Evolutionary conservation across 495 filamentous ascomycete genomes (phyloP), one percentile per base, ranked within the genome.

Genomic region (Jackrogersella minutella): DNA sequence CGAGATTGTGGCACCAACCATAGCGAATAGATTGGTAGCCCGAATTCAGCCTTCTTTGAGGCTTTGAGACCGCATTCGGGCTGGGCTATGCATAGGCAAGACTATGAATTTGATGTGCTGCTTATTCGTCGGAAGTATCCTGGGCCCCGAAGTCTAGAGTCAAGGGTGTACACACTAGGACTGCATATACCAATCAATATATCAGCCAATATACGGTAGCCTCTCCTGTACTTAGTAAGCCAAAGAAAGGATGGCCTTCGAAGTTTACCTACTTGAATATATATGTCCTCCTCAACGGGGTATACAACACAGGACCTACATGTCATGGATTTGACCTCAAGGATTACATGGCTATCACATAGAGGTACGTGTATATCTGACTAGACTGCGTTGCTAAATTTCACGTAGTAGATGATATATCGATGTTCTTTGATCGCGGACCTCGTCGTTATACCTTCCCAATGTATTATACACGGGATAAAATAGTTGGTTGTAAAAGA

Each of bases 171-270:
- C 21, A 60, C 2, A 41, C 14, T 7, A 49, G 0, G 11, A 62
- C 13, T 21, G 61, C 56, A 65, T 62, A 61, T 49, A 69, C 56
- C 66, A 56, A 30, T 26, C 55, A 47, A 60, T 61, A 53, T 60
- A 61, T 41, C 26, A n/a, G 13, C 14, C 3, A 2, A 10, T 3
- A 13, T 40, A 41, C 16, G 16, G 49, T 34, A 56, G 33, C 13
- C 14, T 57, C 36, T 40, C 7, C 40, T 64, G 59, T 52, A 59
- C 60, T 58, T 69, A 69, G 55, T 69, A 64, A 64, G 55, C 41
- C 43, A 21, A 41, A 44, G 22, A 43, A 19, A 26, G n/a, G n/a
- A 5, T 31, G 31, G 36, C 31, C 31, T 58, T 6, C 13, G 40
- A 49, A 51, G 49, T 16, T 50, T 43, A 52, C 54, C 11, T 36